These are phyloP conservation scores for Xylaria venustula DNA, from an alignment of 495 filamentous ascomycete species.

Conservation along the genomic window DNA sequence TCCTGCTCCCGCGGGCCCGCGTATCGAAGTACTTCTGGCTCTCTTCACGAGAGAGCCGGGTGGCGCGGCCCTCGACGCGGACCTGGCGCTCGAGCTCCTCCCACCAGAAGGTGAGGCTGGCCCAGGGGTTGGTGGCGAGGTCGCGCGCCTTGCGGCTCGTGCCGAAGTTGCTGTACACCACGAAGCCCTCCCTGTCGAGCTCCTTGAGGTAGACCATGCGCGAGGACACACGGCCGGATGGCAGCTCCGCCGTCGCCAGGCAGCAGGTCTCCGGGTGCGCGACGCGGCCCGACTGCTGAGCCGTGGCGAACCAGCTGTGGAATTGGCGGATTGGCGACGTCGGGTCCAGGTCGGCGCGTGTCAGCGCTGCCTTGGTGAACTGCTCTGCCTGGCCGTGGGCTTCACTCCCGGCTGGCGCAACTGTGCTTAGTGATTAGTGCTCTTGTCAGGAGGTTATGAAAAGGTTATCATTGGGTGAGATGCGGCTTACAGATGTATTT, in stretches of 20 bases:
- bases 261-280: constrained; percentile 74
- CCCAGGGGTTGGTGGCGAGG: constrained; percentile 63
- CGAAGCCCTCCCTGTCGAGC: constrained; percentile 68
- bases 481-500: constrained; percentile 55
- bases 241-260: constrained; percentile 81
- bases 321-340: constrained; percentile 74
- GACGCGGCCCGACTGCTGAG: constrained; percentile 55
- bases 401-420: constrained; percentile 38
- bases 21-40: constrained; percentile 88
- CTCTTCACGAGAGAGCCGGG: constrained; percentile 67
- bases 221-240: constrained; percentile 77
- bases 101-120: constrained; percentile 76
- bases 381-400: constrained; percentile 57
- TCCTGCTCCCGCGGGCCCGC: constrained; percentile 69
- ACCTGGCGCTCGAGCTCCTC: constrained; percentile 78
- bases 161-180: constrained; percentile 90
- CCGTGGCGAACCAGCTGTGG: constrained; percentile 78
- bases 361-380: constrained; percentile 58
- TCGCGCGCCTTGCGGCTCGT: constrained; percentile 70
- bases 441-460: background rate
- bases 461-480: background rate
- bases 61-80: constrained; percentile 72
- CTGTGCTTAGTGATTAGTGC: constrained; percentile 19
- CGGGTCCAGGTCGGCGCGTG: constrained; percentile 50
- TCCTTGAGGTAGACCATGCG: constrained; percentile 92